phyloP scores from a whole-genome alignment of 78 protist species.

The Guillardia theta region DNA sequence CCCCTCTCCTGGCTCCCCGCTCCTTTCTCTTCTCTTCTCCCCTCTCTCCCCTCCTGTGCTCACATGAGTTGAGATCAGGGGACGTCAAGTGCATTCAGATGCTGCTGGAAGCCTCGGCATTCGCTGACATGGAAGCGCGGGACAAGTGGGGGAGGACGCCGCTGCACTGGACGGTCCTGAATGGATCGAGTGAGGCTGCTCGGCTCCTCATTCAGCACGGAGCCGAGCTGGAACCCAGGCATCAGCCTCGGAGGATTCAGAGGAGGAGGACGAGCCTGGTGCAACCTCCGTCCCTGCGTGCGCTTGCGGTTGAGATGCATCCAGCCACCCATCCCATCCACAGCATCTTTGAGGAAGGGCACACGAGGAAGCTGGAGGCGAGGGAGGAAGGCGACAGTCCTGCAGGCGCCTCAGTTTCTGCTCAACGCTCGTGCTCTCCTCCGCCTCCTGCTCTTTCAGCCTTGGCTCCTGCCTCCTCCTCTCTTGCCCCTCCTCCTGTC shows the following conservation, averaged over 20 bases:
- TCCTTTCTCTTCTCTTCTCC: no score
- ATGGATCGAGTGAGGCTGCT: not conserved
- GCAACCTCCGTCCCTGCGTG: not conserved
- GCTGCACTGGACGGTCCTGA: not conserved
- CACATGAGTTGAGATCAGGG: no score
- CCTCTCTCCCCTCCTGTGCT: no score
- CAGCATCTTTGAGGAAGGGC: not conserved
- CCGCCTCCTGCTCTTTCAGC: no score
- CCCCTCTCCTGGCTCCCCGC: no score
- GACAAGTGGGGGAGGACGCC: slow-evolving; percentile 40
- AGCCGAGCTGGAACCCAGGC: not conserved
- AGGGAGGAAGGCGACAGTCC: no score
- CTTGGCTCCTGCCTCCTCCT: no score
- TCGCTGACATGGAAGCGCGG: not conserved
- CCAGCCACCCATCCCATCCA: not conserved
- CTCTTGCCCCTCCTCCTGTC: no score
- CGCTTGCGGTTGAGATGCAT: not conserved
- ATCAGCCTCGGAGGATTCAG: not conserved
- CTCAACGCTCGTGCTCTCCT: no score
- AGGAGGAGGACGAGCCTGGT: not conserved
- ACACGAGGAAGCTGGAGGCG: no score
- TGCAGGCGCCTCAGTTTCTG: no score
- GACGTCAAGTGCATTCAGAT: not conserved
- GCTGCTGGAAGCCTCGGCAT: not conserved
- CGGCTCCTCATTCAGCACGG: not conserved